These are phyloP conservation scores for Coemansia reversa DNA, from an alignment of 192 early-diverging fungal species.

Conservation along the genomic window DNA sequence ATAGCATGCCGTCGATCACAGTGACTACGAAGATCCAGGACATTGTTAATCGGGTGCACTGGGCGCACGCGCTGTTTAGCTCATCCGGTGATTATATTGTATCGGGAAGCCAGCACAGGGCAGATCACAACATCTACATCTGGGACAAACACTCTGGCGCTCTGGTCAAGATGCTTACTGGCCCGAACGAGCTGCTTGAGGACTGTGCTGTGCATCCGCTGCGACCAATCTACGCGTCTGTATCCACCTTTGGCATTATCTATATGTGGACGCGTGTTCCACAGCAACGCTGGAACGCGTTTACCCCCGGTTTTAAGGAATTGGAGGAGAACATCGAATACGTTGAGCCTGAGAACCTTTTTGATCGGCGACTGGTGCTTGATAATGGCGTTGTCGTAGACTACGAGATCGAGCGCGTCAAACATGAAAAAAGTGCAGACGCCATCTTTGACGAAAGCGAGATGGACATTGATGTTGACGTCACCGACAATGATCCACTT, in stretches of 20 bases:
- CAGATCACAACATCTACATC: slow-evolving; percentile 92
- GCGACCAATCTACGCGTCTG: slow-evolving; percentile 78
- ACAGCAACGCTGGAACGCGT: slow-evolving; percentile 82
- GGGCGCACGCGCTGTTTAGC: slow-evolving; percentile 87
- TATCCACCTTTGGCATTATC: slow-evolving; percentile 78
- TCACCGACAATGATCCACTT: slow-evolving; percentile 47
- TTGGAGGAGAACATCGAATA: slow-evolving; percentile 95
- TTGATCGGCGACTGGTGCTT: slow-evolving; percentile 60
- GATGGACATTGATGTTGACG: slow-evolving; percentile 35
- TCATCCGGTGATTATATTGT: slow-evolving; percentile 89
- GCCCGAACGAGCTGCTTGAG: slow-evolving; percentile 78
- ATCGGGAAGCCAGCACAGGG: slow-evolving; percentile 73
- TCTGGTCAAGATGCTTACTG: slow-evolving; percentile 88
- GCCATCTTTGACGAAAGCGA: slow-evolving; percentile 6
- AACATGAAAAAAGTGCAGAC: slow-evolving; percentile 7
- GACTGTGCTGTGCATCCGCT: slow-evolving; percentile 84
- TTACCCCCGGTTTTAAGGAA: slow-evolving; percentile 91
- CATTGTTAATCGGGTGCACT: slow-evolving; percentile 85
- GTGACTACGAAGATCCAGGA: slow-evolving; percentile 79
- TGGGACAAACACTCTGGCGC: slow-evolving; percentile 84
- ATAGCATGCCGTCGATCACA: slow-evolving; percentile 27
- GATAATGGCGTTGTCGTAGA: slow-evolving; percentile 21
- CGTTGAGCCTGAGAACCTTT: slow-evolving; percentile 89
- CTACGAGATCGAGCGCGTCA: slow-evolving; percentile 17
- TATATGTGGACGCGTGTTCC: slow-evolving; percentile 86